Conservation (phyloP, 148 eudicot genomes). For the Fagopyrum tataricum region DNA sequence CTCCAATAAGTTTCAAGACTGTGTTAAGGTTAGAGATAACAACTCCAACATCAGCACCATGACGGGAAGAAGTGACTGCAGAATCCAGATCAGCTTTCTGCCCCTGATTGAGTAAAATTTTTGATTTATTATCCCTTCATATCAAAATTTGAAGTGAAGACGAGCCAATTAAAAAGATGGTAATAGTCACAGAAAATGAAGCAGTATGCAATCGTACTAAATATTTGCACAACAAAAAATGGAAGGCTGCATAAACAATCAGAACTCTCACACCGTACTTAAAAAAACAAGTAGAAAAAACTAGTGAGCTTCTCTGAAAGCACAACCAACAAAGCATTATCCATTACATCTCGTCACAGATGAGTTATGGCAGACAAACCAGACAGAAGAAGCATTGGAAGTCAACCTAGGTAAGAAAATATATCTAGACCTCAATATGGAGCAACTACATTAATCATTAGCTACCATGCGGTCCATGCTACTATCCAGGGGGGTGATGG, state of each 20-base stretch:
- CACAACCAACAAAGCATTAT: background rate
- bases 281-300: background rate
- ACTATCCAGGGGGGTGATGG: background rate
- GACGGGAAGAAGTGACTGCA: conserved; percentile 80
- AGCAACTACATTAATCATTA: background rate
- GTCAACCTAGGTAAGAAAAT: background rate
- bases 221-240: background rate
- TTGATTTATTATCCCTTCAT: background rate
- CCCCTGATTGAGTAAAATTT: conserved; percentile 40
- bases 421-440: background rate
- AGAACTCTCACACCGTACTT: background rate
- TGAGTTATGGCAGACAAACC: background rate
- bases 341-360: background rate
- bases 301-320: background rate
- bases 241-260: background rate
- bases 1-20: conserved; percentile 79
- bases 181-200: background rate
- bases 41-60: conserved; percentile 75
- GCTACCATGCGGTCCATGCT: background rate
- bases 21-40: conserved; percentile 70
- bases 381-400: background rate
- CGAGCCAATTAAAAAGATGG: background rate
- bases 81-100: conserved; percentile 85
- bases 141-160: background rate
- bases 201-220: background rate